Evolutionary conservation across 768 basidiomycete genomes (phyloP), one percentile per base, ranked within the genome.

Genomic region (Calocera viscosa): DNA sequence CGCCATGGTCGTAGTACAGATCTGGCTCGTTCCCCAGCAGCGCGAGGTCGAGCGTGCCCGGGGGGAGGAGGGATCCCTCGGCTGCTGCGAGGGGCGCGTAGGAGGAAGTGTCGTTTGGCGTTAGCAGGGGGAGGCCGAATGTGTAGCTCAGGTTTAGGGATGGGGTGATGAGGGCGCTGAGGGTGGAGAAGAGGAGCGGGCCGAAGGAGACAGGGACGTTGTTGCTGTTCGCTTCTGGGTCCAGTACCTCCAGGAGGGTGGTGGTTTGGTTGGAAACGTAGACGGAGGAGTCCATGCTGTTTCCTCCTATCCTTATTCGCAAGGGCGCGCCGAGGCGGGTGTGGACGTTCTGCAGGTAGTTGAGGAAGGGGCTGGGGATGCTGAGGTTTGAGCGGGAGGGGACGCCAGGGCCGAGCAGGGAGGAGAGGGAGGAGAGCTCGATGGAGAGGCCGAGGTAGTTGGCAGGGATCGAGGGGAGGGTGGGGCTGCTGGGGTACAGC

Each of bases 271-370:
- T 69, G 1, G 78, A 74, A 19, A 77, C 72, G 73, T 82, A 84
- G 30, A 73, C 77, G 19, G 82, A 82, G 68, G 69, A 71, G 72
- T 79, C 78, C 70, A 75, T 77, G 19, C 76, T 77, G 68, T 84
- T 83, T 19, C 82, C 82, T 33, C 82, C 83, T 39, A 84, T 73
- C 32, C 83, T 76, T 2, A 83, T 65, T 16, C 82, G 79, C n/a
- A 84, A 68, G 16, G 82, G 77, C 65, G 72, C 71, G 32, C 49
- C n/a, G 33, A 66, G 65, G n/a, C 69, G 68, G 26, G 47, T 35
- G 16, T 63, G 33, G 47, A 70, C 35, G 22, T 66, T 67, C 24
- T 38, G 26, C 17, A 70, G 65, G 41, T 68, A 67, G 39, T 35
- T 66, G 41, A 70, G 64, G 12, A 70, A 34, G 14, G 69, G 53